Conservation (phyloP, 768 basidiomycete species). For the Phlegmacium glaucopus region DNA sequence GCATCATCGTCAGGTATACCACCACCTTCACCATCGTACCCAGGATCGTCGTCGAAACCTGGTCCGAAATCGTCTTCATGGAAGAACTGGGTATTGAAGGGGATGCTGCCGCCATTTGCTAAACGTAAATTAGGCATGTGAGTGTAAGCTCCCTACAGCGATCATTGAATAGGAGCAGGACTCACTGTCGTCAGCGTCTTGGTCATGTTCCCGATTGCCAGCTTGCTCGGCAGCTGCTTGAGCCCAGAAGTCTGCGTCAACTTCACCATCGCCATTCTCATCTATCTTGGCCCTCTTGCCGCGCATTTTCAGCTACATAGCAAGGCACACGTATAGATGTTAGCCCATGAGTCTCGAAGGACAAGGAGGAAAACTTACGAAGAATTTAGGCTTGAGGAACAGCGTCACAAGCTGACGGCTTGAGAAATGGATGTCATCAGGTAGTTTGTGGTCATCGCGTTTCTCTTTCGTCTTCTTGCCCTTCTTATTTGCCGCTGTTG, state of each 20-base stretch:
- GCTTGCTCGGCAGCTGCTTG: slow-evolving; percentile 87
- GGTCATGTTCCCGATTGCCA: slow-evolving; percentile 42
- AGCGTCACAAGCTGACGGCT: slow-evolving; percentile 85
- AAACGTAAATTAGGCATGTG: slow-evolving; percentile 12
- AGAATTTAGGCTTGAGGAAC: slow-evolving; percentile 95
- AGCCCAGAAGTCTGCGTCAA: slow-evolving; percentile 97
- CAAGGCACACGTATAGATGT: slow-evolving; percentile 2
- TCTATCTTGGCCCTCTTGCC: slow-evolving; percentile 59
- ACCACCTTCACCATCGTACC: slow-evolving; percentile 43
- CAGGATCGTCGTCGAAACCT: slow-evolving; percentile 59
- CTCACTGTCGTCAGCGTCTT: slow-evolving; percentile 63
- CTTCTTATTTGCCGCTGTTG: slow-evolving; percentile 32
- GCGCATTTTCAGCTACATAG: slow-evolving; percentile 80
- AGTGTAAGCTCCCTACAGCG: not conserved
- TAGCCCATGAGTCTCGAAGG: not conserved
- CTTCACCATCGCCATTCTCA: slow-evolving; percentile 75
- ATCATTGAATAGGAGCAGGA: not conserved
- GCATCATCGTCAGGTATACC: slow-evolving; percentile 46
- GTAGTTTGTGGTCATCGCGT: slow-evolving; percentile 73
- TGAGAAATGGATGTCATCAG: slow-evolving; percentile 98
- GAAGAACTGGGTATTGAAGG: slow-evolving; percentile 97
- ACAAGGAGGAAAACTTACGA: slow-evolving; percentile 46
- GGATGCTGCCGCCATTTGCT: slow-evolving; percentile 55
- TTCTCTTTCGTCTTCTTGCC: slow-evolving; percentile 61
- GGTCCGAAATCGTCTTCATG: slow-evolving; percentile 87